phyloP scores from a whole-genome alignment of 306 rosid species.

The Begonia masoniana region DNA sequence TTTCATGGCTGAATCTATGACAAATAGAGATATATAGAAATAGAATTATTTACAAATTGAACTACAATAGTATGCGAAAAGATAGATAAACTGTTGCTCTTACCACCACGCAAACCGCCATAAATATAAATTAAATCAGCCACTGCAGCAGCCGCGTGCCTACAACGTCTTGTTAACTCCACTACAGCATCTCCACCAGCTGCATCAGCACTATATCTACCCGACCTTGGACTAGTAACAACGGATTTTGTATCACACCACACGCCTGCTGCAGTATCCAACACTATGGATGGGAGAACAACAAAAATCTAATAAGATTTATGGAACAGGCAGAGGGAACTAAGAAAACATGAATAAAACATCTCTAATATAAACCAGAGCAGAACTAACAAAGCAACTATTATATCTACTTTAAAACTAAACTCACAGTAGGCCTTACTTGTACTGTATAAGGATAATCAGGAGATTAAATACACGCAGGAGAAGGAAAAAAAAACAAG shows the following conservation, averaged over 20 bases:
- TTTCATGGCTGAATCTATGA: neutral
- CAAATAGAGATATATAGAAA: neutral
- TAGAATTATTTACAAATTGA: neutral
- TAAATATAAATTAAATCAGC: slow-evolving; percentile 91
- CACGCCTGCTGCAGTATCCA: slow-evolving; percentile 99
- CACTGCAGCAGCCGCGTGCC: slow-evolving; percentile 99
- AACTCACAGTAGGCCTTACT: neutral
- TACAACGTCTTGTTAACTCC: slow-evolving; percentile 92
- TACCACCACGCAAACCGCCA: slow-evolving; percentile 99
- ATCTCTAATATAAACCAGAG: neutral
- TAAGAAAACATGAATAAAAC: neutral
- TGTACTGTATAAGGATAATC: neutral
- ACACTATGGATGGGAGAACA: slow-evolving; percentile 38
- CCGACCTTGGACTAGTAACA: slow-evolving; percentile 91
- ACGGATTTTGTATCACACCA: slow-evolving; percentile 99
- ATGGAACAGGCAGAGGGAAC: neutral
- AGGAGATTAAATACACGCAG: neutral
- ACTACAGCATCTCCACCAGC: slow-evolving; percentile 99
- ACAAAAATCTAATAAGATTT: slow-evolving; percentile 9
- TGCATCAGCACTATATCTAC: slow-evolving; percentile 98
- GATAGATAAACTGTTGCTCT: slow-evolving; percentile 16
- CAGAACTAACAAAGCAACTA: neutral
- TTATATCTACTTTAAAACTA: neutral
- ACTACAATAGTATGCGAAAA: neutral
- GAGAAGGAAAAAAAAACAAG: neutral